Base-by-base conservation (phyloP, 164 flowering plant species). In the Magnolia kwangsiensis region DNA sequence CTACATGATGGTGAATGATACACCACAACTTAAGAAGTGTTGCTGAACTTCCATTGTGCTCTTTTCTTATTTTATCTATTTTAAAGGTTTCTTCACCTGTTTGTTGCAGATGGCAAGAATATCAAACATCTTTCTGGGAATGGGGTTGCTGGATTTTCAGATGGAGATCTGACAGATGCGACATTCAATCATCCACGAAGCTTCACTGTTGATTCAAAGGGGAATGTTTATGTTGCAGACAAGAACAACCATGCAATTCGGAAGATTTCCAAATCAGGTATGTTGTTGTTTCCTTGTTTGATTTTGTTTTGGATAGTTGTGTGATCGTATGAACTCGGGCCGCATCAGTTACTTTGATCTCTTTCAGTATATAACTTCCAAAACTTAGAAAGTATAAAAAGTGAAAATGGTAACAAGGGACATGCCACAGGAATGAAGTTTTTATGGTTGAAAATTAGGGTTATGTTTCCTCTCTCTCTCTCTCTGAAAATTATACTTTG, bases 181-280 rank as follows among this genome's bases (percentile, higher is more conserved):
- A 83, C 18, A 81, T 90, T 91, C 69, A 61, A 77, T 63, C 80
- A 71, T 23, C 98, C 96, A 0, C 81, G 82, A 49, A 89, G 90
- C 83, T 89, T 93, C 76, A 88, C 95, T 0, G 86, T 92, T 73
- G 96, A 93, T 85, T 10, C 58, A 8, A 87, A 73, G 51, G 94
- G 94, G 74, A 93, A 90, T 78, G 75, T 93, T 7, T 93, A 90
- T 80, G 96, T 93, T 69, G 95, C 95, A 20, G 95, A 93, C 82
- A 78, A 71, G 84, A 65, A 50, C 11, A 89, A 87, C 77, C 80
- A 72, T 77, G 89, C 81, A 8, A 86, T 93, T 7, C 75, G 98
- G 69, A 93, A 90, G 85, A 90, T 93, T 71, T 81, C 80, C 75
- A 63, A 70, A 16, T 85, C 86, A 73, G 96, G 96, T 90, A 59